A percentile compares a stretch with the other conserved stretches of the same genome.
phyloP scores from a whole-genome alignment of 202 grass and related monocot genomes.

The Zizania palustris region DNA sequence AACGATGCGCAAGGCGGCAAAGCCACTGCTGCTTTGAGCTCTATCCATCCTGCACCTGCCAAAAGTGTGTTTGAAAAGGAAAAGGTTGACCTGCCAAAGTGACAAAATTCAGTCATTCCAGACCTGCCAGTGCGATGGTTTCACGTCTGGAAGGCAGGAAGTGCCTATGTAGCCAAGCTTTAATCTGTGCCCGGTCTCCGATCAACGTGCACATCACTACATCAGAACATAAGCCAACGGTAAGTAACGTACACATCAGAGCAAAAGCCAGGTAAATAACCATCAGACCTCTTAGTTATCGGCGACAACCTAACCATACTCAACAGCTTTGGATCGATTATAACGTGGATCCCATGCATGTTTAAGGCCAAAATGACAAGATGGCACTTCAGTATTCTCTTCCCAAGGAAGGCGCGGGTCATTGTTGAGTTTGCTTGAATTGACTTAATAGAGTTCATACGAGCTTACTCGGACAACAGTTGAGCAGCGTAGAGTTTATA shows the following conservation, averaged over 20 bases:
- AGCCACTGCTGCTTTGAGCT: neutral
- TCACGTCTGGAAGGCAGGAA: neutral
- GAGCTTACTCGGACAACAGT: neutral
- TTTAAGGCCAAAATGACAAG: neutral
- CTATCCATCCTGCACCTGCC: neutral
- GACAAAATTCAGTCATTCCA: neutral
- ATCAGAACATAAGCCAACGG: neutral
- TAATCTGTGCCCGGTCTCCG: neutral
- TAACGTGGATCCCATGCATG: neutral
- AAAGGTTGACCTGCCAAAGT: neutral
- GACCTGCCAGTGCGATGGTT: neutral
- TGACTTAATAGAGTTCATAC: too few species aligned
- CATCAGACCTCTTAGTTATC: neutral
- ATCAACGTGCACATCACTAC: too few species aligned
- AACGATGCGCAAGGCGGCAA: neutral
- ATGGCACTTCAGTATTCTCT: too few species aligned
- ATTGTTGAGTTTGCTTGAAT: too few species aligned
- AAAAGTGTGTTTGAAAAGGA: neutral
- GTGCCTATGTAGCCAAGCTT: neutral
- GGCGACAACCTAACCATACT: neutral
- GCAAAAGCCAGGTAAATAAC: neutral
- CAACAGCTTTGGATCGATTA: neutral
- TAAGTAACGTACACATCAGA: neutral
- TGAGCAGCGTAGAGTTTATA: too few species aligned
- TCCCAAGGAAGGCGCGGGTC: too few species aligned